Evolutionary conservation across 768 basidiomycete species (phyloP), one percentile per base, ranked within the genome.

Genomic region (Epithele typhae): DNA sequence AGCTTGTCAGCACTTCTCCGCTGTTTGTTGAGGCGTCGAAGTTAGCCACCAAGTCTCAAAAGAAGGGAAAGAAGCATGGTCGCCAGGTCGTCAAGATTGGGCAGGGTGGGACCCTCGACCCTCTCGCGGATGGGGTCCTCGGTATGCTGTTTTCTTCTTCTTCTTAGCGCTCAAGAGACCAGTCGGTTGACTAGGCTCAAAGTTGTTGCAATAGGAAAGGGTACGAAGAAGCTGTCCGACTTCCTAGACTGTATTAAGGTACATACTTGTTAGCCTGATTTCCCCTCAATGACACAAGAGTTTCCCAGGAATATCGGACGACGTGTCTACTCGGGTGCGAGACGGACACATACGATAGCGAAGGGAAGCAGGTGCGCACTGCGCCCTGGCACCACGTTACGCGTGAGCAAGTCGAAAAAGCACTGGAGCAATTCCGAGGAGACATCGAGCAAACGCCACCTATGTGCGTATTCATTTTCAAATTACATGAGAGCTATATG

Each of bases 81-180:
- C 61, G 60, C 14, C 74, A 78, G 18, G 59, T 66, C 2, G 71
- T 93, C 43, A 94, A 95, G 67, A 79, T 94, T 40, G 93, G 92
- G 1, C 90, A 93, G 65, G 92, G 92, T 23, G 93, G 96, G 4
- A 99, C 96, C 3, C 71, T 99, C 40, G 96, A 99, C 70, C 96
- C 96, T 14, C 74, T 98, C 27, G 96, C 96, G 5, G 92, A 96
- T 64, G 95, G 95, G 15, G 61, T 60, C 5, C 59, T 60, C 25
- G 59, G 59, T 63, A 32, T 43, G 48, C 46, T 37, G 32, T n/a
- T n/a, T n/a, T n/a, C n/a, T n/a, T n/a, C 38, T 36, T 34, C 37
- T 19, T 25, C 19, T 22, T 22, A 23, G 9, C 33, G 1, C 15
- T 1, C 14, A n/a, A 32, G 17, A 2, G 19, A 15, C 22, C n/a